Evolutionary conservation across 1,139 yeast species (phyloP), one percentile per base, ranked within the genome.

Genomic region (Tardiomyces digboiensis): DNA sequence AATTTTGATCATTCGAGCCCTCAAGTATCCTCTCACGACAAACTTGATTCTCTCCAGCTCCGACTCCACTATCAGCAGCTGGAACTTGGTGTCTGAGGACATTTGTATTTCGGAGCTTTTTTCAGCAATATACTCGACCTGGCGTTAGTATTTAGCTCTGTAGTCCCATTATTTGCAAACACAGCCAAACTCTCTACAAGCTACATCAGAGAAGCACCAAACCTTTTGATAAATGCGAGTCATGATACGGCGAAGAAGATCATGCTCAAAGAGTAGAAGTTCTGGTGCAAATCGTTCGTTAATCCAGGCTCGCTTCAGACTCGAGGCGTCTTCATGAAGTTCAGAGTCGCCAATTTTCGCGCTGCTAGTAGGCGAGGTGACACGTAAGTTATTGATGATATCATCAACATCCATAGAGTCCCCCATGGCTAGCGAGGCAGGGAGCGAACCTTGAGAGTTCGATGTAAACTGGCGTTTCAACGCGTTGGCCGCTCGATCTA

Each of bases 21-120:
- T 72, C 33, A 89, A 69, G 59, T 87, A 89, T 21, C 88, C 75
- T 45, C 97, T 69, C 18, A 89, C 70, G 39, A 91, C 65, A 59
- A 82, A 91, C 55, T 83, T 87, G 41, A 87, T 75, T 46, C 98
- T 68, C 57, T 91, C 98, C 21, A 91, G 72, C 56, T 91, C 98
- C 3, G 95, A 83, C 59, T 91, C 98, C 50, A 89, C 80, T 18
- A 93, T 75, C 70, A 91, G 77, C 39, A 89, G 68, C 48, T 83
- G 82, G 46, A 91, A 66, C 60, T 89, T 89, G 60, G 82, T 82
- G 54, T 84, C 91, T 39, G 71, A 68, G 50, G 78, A 82, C 29
- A 60, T 59, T 7, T 49, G 54, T 1, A 63, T 64, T 46, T 66
- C 69, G 19, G 75, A 60, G 39, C 75, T 75, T 46, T 77, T 72